Percentiles rank a stretch among this genome's conserved stretches.
phyloP scores from a whole-genome alignment of 257 asterid species.

The Solanum stenotomum region DNA sequence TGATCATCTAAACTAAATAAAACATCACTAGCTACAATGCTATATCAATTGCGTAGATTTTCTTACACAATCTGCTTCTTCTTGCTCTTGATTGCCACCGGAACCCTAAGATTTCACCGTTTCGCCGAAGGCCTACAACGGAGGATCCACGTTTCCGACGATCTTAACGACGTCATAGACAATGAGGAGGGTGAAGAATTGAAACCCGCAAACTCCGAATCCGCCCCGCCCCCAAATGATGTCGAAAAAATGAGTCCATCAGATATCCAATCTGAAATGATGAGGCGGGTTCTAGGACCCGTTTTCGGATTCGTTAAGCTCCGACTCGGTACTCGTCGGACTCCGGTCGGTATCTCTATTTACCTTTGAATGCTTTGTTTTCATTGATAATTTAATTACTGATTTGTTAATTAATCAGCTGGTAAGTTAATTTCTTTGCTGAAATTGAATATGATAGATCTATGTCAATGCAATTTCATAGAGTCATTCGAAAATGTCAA shows the following conservation, averaged over 20 bases:
- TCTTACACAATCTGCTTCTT: conserved; percentile 7
- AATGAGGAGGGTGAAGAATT: conserved; percentile 80
- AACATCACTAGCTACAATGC: not conserved
- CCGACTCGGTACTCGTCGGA: conserved; percentile 59
- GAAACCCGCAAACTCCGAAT: conserved; percentile 35
- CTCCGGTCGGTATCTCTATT: conserved; percentile 53
- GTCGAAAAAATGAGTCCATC: conserved; percentile 32
- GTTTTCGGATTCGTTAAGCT: conserved; percentile 89
- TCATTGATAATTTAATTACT: not conserved
- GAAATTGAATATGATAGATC: too few relatives aligned
- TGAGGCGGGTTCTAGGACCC: conserved; percentile 69
- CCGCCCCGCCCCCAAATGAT: conserved; percentile 72
- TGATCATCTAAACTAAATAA: not conserved
- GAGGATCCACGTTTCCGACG: conserved; percentile 70
- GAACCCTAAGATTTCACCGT: conserved; percentile 8
- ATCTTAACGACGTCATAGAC: conserved; percentile 75
- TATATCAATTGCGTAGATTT: not conserved
- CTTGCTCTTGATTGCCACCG: conserved; percentile 30
- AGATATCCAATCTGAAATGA: conserved; percentile 58
- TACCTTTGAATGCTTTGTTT: not conserved
- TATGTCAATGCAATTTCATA: not conserved
- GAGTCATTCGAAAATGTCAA: not conserved
- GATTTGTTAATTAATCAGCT: too few relatives aligned
- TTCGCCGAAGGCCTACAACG: conserved; percentile 37
- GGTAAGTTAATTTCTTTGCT: too few relatives aligned